Conservation (phyloP, 108 stramenopile genomes). For the Skeletonema menzelii region DNA sequence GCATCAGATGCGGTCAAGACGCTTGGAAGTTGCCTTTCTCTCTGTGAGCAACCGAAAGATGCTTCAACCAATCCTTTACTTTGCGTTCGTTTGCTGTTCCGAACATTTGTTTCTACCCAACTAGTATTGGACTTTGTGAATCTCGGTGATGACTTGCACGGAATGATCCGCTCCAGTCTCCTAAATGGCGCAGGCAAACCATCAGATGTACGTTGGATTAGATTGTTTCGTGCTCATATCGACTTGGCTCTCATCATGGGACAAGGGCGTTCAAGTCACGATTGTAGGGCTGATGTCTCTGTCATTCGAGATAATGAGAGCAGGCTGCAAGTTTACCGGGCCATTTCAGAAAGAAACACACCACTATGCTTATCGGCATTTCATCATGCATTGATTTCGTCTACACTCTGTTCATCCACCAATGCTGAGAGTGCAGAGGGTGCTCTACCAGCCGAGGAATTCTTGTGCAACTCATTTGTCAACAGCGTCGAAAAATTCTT, state of each 20-base stretch:
- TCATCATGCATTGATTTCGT: slow-evolving; percentile 57
- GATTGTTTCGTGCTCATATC: slow-evolving; percentile 9
- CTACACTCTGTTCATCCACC: slow-evolving; percentile 46
- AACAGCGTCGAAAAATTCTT: slow-evolving; percentile 19
- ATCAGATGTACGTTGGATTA: not conserved
- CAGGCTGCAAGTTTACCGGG: slow-evolving; percentile 19
- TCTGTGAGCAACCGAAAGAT: not conserved
- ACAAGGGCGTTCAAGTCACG: slow-evolving; percentile 3
- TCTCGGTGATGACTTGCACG: not conserved
- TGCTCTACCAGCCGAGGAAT: slow-evolving; percentile 11
- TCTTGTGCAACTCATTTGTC: slow-evolving; percentile 24
- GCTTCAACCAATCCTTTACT: not conserved
- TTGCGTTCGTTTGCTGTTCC: not conserved
- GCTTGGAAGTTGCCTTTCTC: not conserved
- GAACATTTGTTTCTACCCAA: not conserved
- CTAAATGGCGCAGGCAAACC: not conserved
- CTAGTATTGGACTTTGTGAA: not conserved
- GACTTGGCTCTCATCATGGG: slow-evolving; percentile 32
- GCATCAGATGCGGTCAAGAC: not conserved
- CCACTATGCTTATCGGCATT: slow-evolving; percentile 48
- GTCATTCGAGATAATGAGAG: slow-evolving; percentile 15
- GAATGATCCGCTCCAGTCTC: not conserved
- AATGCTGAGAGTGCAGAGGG: slow-evolving; percentile 4
- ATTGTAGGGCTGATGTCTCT: not conserved
- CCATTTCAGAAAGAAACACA: slow-evolving; percentile 21